phyloP scores from a whole-genome alignment of 106 monocot genomes.

The Vanilla planifolia region DNA sequence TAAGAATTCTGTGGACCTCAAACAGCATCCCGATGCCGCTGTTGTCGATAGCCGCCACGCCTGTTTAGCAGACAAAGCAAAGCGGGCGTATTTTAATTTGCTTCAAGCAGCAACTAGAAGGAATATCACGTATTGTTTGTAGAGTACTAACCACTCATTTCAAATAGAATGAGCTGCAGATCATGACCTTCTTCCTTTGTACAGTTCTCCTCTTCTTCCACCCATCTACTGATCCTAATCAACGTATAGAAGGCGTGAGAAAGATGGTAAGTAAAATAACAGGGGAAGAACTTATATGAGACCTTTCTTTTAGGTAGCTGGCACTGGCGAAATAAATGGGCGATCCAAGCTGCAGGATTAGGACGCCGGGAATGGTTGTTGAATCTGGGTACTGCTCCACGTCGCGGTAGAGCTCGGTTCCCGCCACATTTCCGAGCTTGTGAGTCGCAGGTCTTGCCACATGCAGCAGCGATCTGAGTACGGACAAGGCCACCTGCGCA shows the following conservation, averaged over 20 bases:
- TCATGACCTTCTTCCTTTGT: slow-evolving; percentile 17
- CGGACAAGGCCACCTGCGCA: slow-evolving; percentile 52
- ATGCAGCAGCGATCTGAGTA: slow-evolving; percentile 57
- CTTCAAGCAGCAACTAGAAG: neutral
- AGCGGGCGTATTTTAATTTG: neutral
- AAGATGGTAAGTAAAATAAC: neutral
- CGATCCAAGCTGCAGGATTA: slow-evolving; percentile 46
- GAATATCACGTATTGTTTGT: too few species aligned
- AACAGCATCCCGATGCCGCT: slow-evolving; percentile 13
- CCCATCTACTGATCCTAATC: slow-evolving; percentile 44
- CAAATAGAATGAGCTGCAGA: slow-evolving; percentile 37
- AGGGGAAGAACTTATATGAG: neutral
- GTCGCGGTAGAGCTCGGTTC: slow-evolving; percentile 41
- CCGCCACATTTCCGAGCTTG: slow-evolving; percentile 45
- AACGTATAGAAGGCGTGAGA: neutral
- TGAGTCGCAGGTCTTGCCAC: slow-evolving; percentile 68
- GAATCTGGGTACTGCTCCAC: slow-evolving; percentile 54
- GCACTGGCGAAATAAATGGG: slow-evolving; percentile 53
- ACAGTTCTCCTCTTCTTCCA: slow-evolving; percentile 31
- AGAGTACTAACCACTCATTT: slow-evolving; percentile 36
- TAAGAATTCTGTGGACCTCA: slow-evolving; percentile 16
- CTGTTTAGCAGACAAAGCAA: slow-evolving; percentile 14
- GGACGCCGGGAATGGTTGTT: slow-evolving; percentile 21
- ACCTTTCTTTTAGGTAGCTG: slow-evolving; percentile 55
- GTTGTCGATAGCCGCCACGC: slow-evolving; percentile 19